Conservation (phyloP, 108 stramenopile genomes). For the Mediolabrus comicus region DNA sequence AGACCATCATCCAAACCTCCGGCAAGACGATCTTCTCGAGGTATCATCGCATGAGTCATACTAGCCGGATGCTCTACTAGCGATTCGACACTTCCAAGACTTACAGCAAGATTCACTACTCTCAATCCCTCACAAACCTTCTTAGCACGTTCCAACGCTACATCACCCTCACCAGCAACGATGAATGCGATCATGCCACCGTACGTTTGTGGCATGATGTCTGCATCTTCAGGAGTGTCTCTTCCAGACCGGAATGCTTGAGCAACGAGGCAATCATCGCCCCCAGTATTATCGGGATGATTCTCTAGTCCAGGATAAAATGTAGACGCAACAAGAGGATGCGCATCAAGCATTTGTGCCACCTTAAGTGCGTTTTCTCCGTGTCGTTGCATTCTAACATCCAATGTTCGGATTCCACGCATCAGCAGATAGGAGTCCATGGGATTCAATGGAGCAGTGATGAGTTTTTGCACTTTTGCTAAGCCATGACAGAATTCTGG, state of each 20-base stretch:
- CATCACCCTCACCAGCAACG: slow-evolving; percentile 55
- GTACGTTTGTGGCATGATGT: slow-evolving; percentile 42
- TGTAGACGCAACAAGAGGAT: slow-evolving; percentile 51
- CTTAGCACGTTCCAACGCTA: slow-evolving; percentile 50
- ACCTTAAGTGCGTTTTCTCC: slow-evolving; percentile 63
- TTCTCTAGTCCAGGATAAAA: slow-evolving; percentile 65
- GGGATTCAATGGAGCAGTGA: slow-evolving; percentile 78
- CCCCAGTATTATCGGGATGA: slow-evolving; percentile 51
- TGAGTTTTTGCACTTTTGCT: slow-evolving; percentile 76
- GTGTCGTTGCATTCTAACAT: slow-evolving; percentile 79
- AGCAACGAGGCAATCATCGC: slow-evolving; percentile 32
- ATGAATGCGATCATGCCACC: slow-evolving; percentile 77
- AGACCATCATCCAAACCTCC: slow-evolving; percentile 75
- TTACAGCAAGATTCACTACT: slow-evolving; percentile 74
- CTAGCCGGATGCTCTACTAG: slow-evolving; percentile 73
- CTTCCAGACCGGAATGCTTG: slow-evolving; percentile 49
- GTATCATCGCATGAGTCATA: slow-evolving; percentile 88
- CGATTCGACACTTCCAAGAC: slow-evolving; percentile 82
- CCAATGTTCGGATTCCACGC: slow-evolving; percentile 86
- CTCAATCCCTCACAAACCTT: slow-evolving; percentile 52
- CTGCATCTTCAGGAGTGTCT: slow-evolving; percentile 50
- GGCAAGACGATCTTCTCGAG: slow-evolving; percentile 60
- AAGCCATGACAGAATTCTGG: slow-evolving; percentile 62
- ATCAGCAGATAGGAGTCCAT: slow-evolving; percentile 86
- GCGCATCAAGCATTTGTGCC: slow-evolving; percentile 62